Percentiles rank a stretch among this genome's conserved stretches.
Conservation (phyloP, 1,139 yeast genomes). For the Saccharomyces hybrid region DNA sequence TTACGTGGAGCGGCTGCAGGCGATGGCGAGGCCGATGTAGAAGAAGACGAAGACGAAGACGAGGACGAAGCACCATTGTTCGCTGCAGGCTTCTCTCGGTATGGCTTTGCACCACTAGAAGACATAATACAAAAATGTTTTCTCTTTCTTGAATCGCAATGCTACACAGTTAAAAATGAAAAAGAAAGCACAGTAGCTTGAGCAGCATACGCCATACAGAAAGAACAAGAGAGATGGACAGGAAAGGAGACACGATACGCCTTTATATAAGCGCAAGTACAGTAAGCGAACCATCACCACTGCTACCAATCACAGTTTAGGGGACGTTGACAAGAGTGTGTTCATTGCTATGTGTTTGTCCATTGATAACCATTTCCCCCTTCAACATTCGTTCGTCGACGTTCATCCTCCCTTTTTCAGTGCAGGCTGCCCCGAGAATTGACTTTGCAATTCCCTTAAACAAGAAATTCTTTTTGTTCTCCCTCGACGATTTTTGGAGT, state of each 20-base stretch:
- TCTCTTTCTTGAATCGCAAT: neutral
- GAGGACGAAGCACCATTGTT: neutral
- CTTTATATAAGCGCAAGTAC: neutral
- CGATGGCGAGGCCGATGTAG: neutral
- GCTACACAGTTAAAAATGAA: neutral
- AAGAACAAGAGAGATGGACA: neutral
- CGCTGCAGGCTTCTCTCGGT: constrained; percentile 5
- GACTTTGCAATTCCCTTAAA: neutral
- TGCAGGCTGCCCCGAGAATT: neutral
- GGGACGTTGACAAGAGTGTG: neutral
- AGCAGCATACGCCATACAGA: neutral
- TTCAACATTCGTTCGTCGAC: neutral
- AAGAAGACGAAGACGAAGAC: neutral
- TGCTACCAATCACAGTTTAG: neutral
- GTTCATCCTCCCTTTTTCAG: neutral
- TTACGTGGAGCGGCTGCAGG: neutral
- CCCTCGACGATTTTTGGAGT: neutral
- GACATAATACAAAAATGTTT: neutral
- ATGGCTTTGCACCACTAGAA: neutral
- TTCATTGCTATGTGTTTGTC: neutral
- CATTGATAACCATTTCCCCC: neutral
- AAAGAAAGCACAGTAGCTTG: neutral
- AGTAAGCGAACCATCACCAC: neutral
- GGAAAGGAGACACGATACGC: neutral
- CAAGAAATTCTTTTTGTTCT: neutral